Percentiles rank a stretch among this genome's conserved stretches.
Conservation (phyloP, 352 stramenopile genomes). For the Albugo laibachii region DNA sequence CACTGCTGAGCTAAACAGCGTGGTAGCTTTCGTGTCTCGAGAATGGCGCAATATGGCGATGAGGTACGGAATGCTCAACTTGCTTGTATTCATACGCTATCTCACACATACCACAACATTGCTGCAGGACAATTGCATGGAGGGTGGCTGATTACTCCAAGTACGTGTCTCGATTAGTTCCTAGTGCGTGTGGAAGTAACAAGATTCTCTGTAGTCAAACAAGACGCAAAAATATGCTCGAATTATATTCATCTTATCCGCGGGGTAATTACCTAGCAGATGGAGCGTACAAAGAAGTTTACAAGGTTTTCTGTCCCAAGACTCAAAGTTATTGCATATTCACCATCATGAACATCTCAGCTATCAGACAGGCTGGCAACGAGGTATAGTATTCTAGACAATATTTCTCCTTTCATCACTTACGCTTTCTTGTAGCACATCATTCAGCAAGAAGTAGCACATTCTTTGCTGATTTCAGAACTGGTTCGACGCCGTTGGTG, state of each 20-base stretch:
- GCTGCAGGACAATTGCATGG: constrained; percentile 11
- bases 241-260: constrained; percentile 33
- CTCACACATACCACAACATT: not conserved
- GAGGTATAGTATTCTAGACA: constrained; percentile 40
- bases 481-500: constrained; percentile 73
- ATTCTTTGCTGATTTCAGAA: constrained; percentile 83
- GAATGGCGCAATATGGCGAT: constrained; percentile 10
- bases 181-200: constrained; percentile 4
- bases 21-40: constrained; percentile 7
- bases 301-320: constrained; percentile 58
- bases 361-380: constrained; percentile 73
- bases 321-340: constrained; percentile 30
- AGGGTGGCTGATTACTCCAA: constrained; percentile 11
- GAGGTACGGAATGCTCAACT: constrained; percentile 6
- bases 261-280: constrained; percentile 57
- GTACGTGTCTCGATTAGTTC: constrained; percentile 1
- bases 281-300: constrained; percentile 80
- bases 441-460: constrained; percentile 86
- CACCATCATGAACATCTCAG: constrained; percentile 86
- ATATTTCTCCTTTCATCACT: too few species aligned
- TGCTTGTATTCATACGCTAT: not conserved
- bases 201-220: constrained; percentile 19
- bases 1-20: constrained; percentile 6
- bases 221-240: constrained; percentile 14
- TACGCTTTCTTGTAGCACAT: constrained; percentile 52